Base-by-base conservation (phyloP, 2,329 filamentous ascomycete species). In the Talaromyces sp. region DNA sequence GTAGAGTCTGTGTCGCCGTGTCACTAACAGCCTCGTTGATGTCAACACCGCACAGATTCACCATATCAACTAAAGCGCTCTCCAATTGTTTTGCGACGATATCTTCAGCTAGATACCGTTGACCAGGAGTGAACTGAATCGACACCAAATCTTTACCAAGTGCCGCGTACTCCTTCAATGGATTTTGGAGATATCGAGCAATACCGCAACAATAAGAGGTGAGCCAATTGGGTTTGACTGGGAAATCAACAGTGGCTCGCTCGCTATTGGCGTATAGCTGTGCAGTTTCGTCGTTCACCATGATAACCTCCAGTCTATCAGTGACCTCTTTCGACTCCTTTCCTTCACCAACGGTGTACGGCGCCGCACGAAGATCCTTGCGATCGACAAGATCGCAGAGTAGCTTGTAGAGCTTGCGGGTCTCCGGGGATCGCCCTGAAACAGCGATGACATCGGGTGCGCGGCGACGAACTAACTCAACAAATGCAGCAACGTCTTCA, bases 51-150 rank as follows among this genome's bases (percentile, higher is more conserved):
- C 92, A 91, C 43, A 99, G 84, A 71, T 99, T 99, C 65, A 99
- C 94, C 82, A 96, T 96, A 70, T 99, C 94, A 10, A 99, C 93
- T 85, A 99, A 89, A 45, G 93, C 91, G n/a, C 89, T 95, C 68
- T 99, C 94, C 15, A 99, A 81, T 60, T 91, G 85, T 70, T 89
- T 91, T 62, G 87, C 78, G 39, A 99, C 81, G 76, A 96, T 92
- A 37, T 97, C 93, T 61, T 91, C 84, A 0, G 92, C 88, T 13
- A 99, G 81, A 31, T 97, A 83, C 61, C 92, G 88, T 71, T 99
- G 94, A 66, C 91, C 92, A 3, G 89, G 85, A 65, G 97, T 91
- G 74, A 97, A 97, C 19, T 86, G 84, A 60, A 99, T 82, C 1
- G 93, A 96, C 11, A 87, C 79, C 60, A 97, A 85, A 68, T 97